Evolutionary conservation across 2,329 filamentous ascomycete species (phyloP).

Genomic region (Colletotrichum spinosum): DNA sequence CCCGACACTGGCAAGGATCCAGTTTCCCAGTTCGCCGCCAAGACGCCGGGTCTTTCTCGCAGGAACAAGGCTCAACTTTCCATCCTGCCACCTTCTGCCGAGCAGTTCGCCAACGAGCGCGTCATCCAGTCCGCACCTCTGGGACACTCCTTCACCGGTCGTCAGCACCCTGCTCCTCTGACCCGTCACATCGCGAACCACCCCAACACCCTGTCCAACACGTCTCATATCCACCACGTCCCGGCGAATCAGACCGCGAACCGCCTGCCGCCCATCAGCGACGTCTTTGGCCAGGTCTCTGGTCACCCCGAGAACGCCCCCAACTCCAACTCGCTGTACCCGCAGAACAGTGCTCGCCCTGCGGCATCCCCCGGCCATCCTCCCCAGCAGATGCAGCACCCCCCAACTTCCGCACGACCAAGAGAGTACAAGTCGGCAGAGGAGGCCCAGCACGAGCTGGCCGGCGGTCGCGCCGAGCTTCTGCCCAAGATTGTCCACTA

Average conservation of each 20-base stretch:
- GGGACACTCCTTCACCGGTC: slow-evolving; percentile 93
- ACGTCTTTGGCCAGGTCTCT: slow-evolving; percentile 89
- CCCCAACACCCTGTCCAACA: slow-evolving; percentile 83
- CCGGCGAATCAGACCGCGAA: slow-evolving; percentile 91
- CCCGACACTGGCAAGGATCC: slow-evolving; percentile 65
- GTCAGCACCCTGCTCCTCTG: slow-evolving; percentile 81
- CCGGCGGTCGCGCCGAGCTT: slow-evolving; percentile 91
- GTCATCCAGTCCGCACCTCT: slow-evolving; percentile 97
- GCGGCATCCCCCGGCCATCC: slow-evolving; percentile 80
- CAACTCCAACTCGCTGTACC: slow-evolving; percentile 59
- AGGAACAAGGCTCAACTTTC: slow-evolving; percentile 88
- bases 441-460: slow-evolving; percentile 90
- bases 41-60: slow-evolving; percentile 79
- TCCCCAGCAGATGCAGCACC: slow-evolving; percentile 57
- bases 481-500: slow-evolving; percentile 96
- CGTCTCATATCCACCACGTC: slow-evolving; percentile 90
- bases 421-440: slow-evolving; percentile 96
- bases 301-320: slow-evolving; percentile 67
- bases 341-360: slow-evolving; percentile 68
- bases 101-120: slow-evolving; percentile 91
- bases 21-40: slow-evolving; percentile 65
- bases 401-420: slow-evolving; percentile 70
- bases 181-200: slow-evolving; percentile 85
- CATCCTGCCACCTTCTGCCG: slow-evolving; percentile 93
- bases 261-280: slow-evolving; percentile 90